Base-by-base conservation (phyloP, 75 land plant genomes). In the Cunninghamia lanceolata region DNA sequence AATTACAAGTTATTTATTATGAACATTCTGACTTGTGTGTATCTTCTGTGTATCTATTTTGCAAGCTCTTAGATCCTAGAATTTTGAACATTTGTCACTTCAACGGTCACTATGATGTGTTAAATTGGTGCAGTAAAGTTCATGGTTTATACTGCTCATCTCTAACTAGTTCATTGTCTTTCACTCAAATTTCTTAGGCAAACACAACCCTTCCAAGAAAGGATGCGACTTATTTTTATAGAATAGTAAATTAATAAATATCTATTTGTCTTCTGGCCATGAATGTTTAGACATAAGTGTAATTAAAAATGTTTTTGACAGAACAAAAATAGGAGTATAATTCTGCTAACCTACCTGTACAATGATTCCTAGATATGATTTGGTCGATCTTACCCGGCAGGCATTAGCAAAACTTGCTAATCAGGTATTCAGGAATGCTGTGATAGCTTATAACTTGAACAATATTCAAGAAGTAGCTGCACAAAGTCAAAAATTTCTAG, bases 301-400 rank as follows among this genome's bases (percentile, higher is more conserved):
- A 75, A 32, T n/a, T 32, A 30, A 79, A 13, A 74, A 79, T 78
- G 79, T 15, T 47, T 30, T 25, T 77, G 53, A 45, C n/a, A n/a
- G 47, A 21, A 9, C 52, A 30, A 63, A 50, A 35, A 78, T 14
- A 39, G 83, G 16, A 85, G 86, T 9, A 52, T 46, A 19, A 36
- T 46, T 76, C 40, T 39, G 5, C 34, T 80, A 78, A 78, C 52
- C 25, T 19, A 78, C 52, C 11, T 45, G 34, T 80, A 36, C 50
- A 30, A 85, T 80, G 39, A 45, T 83, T 53, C 84, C 63, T 94
- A 98, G 99, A 86, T 98, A 98, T 89, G 99, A 98, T 90, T 89
- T 98, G 88, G 99, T 96, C 85, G 99, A 98, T 88, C 91, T 96
- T 28, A 95, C 95, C 28, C 89, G 99, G 83, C 99, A 98, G 88